Conservation (phyloP, 495 filamentous ascomycete species). For the Penicillium psychrofluorescens region DNA sequence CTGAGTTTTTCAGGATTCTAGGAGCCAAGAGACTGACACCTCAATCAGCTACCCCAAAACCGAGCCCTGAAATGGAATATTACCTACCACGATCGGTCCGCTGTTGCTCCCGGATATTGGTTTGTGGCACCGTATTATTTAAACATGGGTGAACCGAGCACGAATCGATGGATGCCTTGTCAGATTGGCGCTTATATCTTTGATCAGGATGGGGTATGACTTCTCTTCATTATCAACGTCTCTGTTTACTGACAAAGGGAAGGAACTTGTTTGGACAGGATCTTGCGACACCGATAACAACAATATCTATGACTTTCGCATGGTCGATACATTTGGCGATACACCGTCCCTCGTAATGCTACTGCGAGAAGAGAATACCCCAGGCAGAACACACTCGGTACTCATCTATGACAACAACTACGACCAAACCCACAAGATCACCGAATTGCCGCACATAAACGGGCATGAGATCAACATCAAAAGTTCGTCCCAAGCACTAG, state of each 20-base stretch:
- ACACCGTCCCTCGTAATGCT: conserved; percentile 2
- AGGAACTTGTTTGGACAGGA: conserved; percentile 6
- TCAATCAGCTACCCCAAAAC: conserved; percentile 16
- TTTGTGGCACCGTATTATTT: conserved; percentile 19
- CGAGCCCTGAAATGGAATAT: conserved; percentile 19
- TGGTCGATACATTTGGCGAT: background rate
- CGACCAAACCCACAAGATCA: conserved; percentile 16
- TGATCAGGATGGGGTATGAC: conserved; percentile 7
- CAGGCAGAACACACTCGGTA: no score
- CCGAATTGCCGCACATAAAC: conserved; percentile 1
- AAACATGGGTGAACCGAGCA: conserved; percentile 12
- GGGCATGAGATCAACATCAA: conserved; percentile 15
- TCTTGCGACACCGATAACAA: conserved; percentile 6
- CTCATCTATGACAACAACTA: conserved; percentile 1
- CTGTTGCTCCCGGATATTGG: conserved; percentile 17
- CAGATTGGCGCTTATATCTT: conserved; percentile 8
- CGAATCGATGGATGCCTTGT: conserved; percentile 7
- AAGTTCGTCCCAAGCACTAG: no score
- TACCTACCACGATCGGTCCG: conserved; percentile 10
- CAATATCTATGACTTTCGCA: background rate
- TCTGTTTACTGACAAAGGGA: background rate
- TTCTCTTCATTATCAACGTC: background rate
- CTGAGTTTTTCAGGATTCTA: background rate
- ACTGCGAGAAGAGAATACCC: background rate
- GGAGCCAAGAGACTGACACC: background rate